Evolutionary conservation across 768 basidiomycete species (phyloP).

Genomic region (Boletus reticuloceps): DNA sequence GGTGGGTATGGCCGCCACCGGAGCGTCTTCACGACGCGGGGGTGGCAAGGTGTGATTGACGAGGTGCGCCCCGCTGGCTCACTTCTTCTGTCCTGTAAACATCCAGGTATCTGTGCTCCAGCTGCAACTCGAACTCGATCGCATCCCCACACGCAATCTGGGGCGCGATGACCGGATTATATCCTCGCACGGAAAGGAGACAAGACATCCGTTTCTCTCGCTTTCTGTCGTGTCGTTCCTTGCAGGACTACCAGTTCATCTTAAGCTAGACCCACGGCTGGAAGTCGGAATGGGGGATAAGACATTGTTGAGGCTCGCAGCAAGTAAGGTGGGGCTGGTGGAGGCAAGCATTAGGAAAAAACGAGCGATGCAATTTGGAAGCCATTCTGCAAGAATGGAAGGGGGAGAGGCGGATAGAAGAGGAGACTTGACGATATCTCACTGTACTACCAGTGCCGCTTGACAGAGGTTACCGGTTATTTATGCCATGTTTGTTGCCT

Average conservation of each 20-base stretch:
- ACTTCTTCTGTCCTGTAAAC: neutral
- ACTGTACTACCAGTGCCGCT: no score
- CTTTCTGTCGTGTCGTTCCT: constrained; percentile 76
- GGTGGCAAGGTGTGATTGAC: constrained; percentile 75
- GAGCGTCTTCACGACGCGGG: constrained; percentile 59
- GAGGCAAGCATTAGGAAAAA: constrained; percentile 80
- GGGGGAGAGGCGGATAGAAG: constrained; percentile 47
- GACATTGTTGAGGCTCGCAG: constrained; percentile 71
- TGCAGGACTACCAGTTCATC: constrained; percentile 72
- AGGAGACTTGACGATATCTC: constrained; percentile 44
- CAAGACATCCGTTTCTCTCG: constrained; percentile 87
- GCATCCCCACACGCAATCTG: constrained; percentile 85
- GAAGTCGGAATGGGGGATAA: constrained; percentile 88
- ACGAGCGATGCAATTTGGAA: constrained; percentile 97
- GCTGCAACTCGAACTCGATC: constrained; percentile 87
- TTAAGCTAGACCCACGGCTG: constrained; percentile 77
- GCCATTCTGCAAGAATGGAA: constrained; percentile 81
- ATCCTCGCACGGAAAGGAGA: constrained; percentile 89
- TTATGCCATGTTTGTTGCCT: constrained; percentile 24
- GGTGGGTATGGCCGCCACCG: constrained; percentile 94
- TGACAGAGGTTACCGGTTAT: constrained; percentile 8
- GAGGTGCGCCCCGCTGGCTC: constrained; percentile 52
- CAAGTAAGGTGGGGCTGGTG: constrained; percentile 68
- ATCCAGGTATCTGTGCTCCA: constrained; percentile 29
- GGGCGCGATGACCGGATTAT: constrained; percentile 94